Conservation (phyloP, 1,139 yeast species). For the Taphrina deformans region DNA sequence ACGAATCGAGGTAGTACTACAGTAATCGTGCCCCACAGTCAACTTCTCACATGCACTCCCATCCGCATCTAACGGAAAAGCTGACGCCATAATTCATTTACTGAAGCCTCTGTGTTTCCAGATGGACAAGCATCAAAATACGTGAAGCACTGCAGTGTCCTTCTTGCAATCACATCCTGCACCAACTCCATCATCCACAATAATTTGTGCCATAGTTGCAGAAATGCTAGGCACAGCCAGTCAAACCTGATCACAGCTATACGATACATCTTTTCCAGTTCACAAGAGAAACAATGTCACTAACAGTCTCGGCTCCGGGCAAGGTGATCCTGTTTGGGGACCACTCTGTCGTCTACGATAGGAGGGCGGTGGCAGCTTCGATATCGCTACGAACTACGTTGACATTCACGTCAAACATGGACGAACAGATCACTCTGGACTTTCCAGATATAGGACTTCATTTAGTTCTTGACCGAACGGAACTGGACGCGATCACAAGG, state of each 20-base stretch:
- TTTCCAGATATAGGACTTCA: slow-evolving; percentile 79
- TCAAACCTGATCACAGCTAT: no score
- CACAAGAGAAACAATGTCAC: no score
- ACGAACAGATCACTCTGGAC: slow-evolving; percentile 57
- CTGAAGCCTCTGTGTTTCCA: neutral
- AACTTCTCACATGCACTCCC: neutral
- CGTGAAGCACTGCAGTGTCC: no score
- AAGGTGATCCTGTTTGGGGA: slow-evolving; percentile 95
- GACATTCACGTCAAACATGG: slow-evolving; percentile 51
- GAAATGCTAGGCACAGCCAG: no score
- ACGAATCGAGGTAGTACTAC: no score
- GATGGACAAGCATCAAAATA: no score
- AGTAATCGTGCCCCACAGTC: neutral
- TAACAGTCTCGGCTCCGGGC: slow-evolving; percentile 91
- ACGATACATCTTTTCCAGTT: no score
- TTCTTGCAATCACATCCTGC: no score
- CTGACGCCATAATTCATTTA: neutral
- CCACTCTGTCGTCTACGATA: slow-evolving; percentile 91
- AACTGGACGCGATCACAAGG: neutral
- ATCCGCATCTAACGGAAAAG: no score
- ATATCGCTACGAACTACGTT: slow-evolving; percentile 78
- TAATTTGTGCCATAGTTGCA: no score
- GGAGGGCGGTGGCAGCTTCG: slow-evolving; percentile 91
- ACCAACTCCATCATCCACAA: no score
- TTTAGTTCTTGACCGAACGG: slow-evolving; percentile 42